Conservation (phyloP, 2,329 filamentous ascomycete species). For the Trichoderma sp. region DNA sequence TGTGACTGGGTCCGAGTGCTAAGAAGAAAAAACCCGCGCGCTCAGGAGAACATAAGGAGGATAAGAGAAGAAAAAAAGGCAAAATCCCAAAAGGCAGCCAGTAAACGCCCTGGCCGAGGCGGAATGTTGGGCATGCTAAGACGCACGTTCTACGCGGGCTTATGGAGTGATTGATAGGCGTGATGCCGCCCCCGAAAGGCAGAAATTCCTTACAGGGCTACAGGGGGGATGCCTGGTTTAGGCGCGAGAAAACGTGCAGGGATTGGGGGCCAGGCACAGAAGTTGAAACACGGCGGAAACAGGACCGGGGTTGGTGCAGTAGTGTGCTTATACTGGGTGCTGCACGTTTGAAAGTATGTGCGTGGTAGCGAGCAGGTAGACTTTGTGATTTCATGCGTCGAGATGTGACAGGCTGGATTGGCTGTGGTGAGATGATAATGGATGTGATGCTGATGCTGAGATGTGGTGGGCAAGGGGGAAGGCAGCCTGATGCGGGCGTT, state of each 20-base stretch:
- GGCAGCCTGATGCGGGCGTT: not conserved
- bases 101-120: not conserved
- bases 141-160: not conserved
- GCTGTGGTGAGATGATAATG: not conserved
- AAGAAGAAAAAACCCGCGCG: not conserved
- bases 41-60: not conserved
- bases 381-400: not conserved
- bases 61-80: not conserved
- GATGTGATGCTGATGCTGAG: not conserved
- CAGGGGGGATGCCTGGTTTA: not conserved
- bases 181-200: not conserved
- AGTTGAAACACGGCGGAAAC: slow-evolving; percentile 1
- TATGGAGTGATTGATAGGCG: not conserved
- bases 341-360: not conserved
- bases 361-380: not conserved
- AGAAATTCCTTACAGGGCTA: not conserved
- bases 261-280: slow-evolving; percentile 2
- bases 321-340: not conserved
- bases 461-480: not conserved
- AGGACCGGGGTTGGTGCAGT: not conserved
- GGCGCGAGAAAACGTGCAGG: not conserved
- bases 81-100: not conserved
- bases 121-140: not conserved
- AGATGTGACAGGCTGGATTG: not conserved
- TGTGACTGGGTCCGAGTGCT: not conserved